phyloP scores from a whole-genome alignment of 2,329 filamentous ascomycete genomes.

The Parastagonospora nodorum region DNA sequence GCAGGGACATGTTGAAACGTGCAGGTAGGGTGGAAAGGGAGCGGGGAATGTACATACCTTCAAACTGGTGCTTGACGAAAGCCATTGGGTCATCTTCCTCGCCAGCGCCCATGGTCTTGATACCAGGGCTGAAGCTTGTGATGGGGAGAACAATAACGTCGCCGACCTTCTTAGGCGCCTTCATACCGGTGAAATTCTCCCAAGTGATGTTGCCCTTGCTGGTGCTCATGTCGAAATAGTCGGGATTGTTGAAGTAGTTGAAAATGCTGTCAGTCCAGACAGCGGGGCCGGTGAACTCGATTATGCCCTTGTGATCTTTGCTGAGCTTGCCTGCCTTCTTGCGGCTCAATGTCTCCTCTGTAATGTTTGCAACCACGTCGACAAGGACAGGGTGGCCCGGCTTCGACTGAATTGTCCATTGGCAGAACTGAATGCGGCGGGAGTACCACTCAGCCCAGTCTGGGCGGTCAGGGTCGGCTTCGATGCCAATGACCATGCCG shows the following conservation, averaged over 20 bases:
- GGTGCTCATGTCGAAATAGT: conserved; percentile 80
- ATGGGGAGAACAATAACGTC: conserved; percentile 94
- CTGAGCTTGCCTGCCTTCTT: conserved; percentile 71
- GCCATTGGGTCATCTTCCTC: conserved; percentile 93
- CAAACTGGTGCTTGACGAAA: conserved; percentile 96
- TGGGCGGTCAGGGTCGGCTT: conserved; percentile 89
- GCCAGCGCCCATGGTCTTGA: conserved; percentile 88
- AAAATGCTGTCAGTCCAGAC: conserved; percentile 94
- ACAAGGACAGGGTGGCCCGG: conserved; percentile 90
- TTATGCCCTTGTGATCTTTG: conserved; percentile 73
- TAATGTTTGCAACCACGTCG: conserved; percentile 85
- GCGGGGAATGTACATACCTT: conserved; percentile 65
- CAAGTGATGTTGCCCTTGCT: conserved; percentile 79
- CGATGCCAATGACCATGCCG: conserved; percentile 90
- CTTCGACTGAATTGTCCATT: conserved; percentile 98
- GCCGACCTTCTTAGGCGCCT: conserved; percentile 80
- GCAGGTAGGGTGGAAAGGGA: conserved; percentile 1
- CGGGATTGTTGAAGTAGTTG: conserved; percentile 87
- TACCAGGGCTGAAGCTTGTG: conserved; percentile 94
- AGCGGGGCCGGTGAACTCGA: conserved; percentile 93
- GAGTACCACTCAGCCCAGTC: conserved; percentile 98
- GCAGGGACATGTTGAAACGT: conserved; percentile 4
- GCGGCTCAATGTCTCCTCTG: conserved; percentile 75
- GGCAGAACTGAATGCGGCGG: conserved; percentile 94
- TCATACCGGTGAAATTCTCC: conserved; percentile 88